A percentile compares a stretch with the other conserved stretches of the same genome.
These are phyloP conservation scores for Aethionema arabicum DNA, from an alignment of 345 rosid species.

Conservation along the genomic window DNA sequence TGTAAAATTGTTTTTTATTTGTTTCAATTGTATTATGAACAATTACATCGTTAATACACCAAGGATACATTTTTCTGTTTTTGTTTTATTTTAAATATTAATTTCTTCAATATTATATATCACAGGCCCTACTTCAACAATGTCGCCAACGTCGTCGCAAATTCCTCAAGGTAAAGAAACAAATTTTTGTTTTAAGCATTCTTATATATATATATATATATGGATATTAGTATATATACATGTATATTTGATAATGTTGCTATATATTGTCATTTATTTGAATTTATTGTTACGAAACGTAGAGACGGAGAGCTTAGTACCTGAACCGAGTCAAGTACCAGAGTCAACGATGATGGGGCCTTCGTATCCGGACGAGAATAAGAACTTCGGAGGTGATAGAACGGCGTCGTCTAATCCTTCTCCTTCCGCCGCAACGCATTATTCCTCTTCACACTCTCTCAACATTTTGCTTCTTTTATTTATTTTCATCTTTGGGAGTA, in stretches of 20 bases:
- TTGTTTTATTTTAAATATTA: background rate
- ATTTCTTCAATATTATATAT: background rate
- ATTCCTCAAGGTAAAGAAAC: constrained; percentile 26
- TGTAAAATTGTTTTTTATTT: too few species aligned
- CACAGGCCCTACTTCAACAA: constrained; percentile 16
- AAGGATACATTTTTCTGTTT: too few species aligned
- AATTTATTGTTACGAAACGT: too few species aligned
- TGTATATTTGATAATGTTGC: too few species aligned
- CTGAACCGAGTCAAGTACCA: constrained; percentile 48
- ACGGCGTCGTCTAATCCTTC: constrained; percentile 33
- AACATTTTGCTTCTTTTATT: constrained; percentile 49
- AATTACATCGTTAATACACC: too few species aligned
- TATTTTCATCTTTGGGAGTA: constrained; percentile 37
- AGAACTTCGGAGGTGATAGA: constrained; percentile 21
- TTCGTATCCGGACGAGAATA: constrained; percentile 38
- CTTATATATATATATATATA: background rate
- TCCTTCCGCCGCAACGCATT: constrained; percentile 47
- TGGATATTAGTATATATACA: too few species aligned
- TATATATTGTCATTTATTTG: too few species aligned
- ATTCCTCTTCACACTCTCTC: constrained; percentile 51
- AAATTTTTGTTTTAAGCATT: background rate
- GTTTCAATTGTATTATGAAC: too few species aligned
- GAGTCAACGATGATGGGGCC: constrained; percentile 44
- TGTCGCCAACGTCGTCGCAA: constrained; percentile 11
- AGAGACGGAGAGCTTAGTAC: constrained; percentile 42